These are phyloP conservation scores for Candida xyloterini DNA, from an alignment of 805 yeast genomes.

Conservation along the genomic window DNA sequence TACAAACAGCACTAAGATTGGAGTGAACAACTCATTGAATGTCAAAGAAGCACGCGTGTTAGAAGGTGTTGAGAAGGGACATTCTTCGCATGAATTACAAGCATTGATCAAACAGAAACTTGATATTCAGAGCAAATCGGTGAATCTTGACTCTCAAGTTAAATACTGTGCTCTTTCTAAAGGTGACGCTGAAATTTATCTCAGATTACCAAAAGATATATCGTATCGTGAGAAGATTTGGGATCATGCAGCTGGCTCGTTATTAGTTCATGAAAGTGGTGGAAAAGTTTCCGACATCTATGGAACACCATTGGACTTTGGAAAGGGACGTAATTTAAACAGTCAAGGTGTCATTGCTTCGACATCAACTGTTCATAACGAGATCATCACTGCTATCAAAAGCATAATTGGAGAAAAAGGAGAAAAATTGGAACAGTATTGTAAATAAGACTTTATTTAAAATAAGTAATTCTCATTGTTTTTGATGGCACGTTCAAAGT, in stretches of 20 bases:
- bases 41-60: slow-evolving; percentile 61
- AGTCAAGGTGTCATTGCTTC: slow-evolving; percentile 96
- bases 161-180: slow-evolving; percentile 88
- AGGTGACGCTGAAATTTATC: slow-evolving; percentile 90
- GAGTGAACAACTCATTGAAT: slow-evolving; percentile 47
- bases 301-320: slow-evolving; percentile 75
- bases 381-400: slow-evolving; percentile 50
- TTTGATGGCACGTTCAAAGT: slow-evolving; percentile 16
- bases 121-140: slow-evolving; percentile 53
- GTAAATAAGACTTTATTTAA: slow-evolving; percentile 7
- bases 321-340: slow-evolving; percentile 74
- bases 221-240: slow-evolving; percentile 90
- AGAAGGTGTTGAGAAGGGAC: slow-evolving; percentile 95
- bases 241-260: slow-evolving; percentile 98
- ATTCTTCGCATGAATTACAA: slow-evolving; percentile 88
- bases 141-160: slow-evolving; percentile 92
- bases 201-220: slow-evolving; percentile 78
- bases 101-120: slow-evolving; percentile 63
- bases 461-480: neutral
- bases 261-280: slow-evolving; percentile 85
- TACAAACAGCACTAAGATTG: slow-evolving; percentile 35
- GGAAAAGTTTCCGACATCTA: slow-evolving; percentile 85
- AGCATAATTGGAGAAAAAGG: slow-evolving; percentile 34
- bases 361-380: slow-evolving; percentile 42
- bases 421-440: slow-evolving; percentile 28